A percentile compares a stretch with the other conserved stretches of the same genome.
Evolutionary conservation across 192 early-diverging fungal genomes (phyloP).

Genomic region (Fimicolochytrium jonesii): DNA sequence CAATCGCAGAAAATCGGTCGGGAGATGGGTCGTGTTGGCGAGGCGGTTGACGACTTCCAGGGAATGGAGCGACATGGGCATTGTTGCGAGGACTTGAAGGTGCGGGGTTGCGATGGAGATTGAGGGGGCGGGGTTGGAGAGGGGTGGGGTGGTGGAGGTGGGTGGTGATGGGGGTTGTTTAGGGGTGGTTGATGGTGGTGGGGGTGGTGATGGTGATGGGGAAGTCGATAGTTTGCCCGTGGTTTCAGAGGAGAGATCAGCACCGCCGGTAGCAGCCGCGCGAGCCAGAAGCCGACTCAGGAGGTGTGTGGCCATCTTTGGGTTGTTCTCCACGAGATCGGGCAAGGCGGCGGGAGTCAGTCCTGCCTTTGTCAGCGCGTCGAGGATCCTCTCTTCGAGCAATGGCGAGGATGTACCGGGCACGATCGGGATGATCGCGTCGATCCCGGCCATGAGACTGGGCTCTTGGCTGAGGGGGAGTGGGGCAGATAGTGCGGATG

Average conservation of each 20-base stretch:
- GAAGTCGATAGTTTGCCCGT: background rate
- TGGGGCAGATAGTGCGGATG: constrained; percentile 9
- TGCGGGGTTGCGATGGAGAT: background rate
- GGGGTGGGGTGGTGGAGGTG: background rate
- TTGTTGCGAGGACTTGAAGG: constrained; percentile 15
- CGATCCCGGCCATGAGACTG: background rate
- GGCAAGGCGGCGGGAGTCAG: constrained; percentile 30
- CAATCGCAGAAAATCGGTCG: constrained; percentile 18
- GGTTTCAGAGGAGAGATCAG: background rate
- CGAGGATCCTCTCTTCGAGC: too few species aligned
- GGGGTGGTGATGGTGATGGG: too few species aligned
- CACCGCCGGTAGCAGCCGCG: too few species aligned
- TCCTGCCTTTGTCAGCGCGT: background rate
- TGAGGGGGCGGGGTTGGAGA: too few species aligned
- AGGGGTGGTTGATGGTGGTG: background rate
- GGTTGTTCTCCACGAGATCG: constrained; percentile 45
- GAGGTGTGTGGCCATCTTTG: constrained; percentile 32
- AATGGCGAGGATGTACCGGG: background rate
- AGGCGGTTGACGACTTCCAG: constrained; percentile 38
- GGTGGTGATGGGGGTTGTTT: background rate
- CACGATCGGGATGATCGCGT: background rate
- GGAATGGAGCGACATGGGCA: constrained; percentile 27
- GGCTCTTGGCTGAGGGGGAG: constrained; percentile 15
- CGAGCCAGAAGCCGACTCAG: constrained; percentile 26
- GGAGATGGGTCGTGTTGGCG: constrained; percentile 11